Evolutionary conservation across 176 grass and related monocot species (phyloP).

Genomic region (Alopecurus myosuroides): DNA sequence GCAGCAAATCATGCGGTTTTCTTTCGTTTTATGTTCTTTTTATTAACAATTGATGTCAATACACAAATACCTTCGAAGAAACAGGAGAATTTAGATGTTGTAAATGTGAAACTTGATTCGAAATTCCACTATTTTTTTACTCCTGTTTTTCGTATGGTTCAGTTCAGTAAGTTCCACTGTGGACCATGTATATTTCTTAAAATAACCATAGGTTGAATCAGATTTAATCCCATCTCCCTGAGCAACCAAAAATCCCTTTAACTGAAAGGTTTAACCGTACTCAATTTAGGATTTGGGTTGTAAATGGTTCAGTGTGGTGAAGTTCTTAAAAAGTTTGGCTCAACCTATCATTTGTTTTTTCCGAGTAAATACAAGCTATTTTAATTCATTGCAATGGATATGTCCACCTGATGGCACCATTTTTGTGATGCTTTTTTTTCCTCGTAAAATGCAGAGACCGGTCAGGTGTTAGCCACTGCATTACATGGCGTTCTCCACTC

Average conservation of each 20-base stretch:
- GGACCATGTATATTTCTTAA: neutral
- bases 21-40: neutral
- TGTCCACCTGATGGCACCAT: neutral
- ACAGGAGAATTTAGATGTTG: neutral
- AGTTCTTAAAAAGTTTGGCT: neutral
- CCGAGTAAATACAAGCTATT: neutral
- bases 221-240: neutral
- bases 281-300: neutral
- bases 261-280: neutral
- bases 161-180: neutral
- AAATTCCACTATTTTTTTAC: neutral
- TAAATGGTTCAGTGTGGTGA: neutral
- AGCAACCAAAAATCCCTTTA: neutral
- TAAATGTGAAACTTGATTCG: neutral
- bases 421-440: neutral
- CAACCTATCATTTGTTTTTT: neutral
- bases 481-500: slow-evolving; percentile 67
- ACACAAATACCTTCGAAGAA: neutral
- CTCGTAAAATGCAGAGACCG: slow-evolving; percentile 53
- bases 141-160: neutral
- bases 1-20: neutral
- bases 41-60: neutral
- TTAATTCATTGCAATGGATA: neutral
- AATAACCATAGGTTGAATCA: neutral
- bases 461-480: slow-evolving; percentile 81